Evolutionary conservation across 768 basidiomycete genomes (phyloP).

Genomic region (Lactarius quietus): DNA sequence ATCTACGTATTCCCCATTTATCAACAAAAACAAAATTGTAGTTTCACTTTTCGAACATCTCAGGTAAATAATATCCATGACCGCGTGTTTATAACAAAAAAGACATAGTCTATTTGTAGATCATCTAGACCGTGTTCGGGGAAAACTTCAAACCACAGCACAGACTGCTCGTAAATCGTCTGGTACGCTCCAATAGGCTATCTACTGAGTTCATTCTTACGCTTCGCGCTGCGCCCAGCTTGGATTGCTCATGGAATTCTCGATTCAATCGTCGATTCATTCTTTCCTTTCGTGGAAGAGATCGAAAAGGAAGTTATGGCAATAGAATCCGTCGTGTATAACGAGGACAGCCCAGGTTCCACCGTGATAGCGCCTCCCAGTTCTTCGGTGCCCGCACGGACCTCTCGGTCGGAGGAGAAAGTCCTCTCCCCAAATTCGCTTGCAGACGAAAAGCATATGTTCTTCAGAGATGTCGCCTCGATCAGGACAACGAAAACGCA

Average conservation of each 20-base stretch:
- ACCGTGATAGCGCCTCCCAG: constrained; percentile 7
- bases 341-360: constrained; percentile 24
- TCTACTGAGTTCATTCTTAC: neutral
- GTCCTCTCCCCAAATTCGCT: neutral
- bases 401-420: constrained; percentile 2
- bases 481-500: constrained; percentile 16
- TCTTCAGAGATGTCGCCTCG: constrained; percentile 16
- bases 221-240: constrained; percentile 43
- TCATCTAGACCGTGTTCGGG: constrained; percentile 73
- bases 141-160: constrained; percentile 62
- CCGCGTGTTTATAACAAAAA: constrained; percentile 16
- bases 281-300: constrained; percentile 79
- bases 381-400: neutral
- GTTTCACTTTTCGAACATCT: constrained; percentile 91
- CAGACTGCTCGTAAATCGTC: constrained; percentile 66
- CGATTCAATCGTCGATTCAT: constrained; percentile 92
- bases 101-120: constrained; percentile 38
- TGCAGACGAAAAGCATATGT: constrained; percentile 11
- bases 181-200: constrained; percentile 42
- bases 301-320: constrained; percentile 51
- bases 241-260: constrained; percentile 93
- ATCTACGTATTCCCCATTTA: neutral
- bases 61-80: constrained; percentile 37
- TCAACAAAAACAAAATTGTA: constrained; percentile 31
- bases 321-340: constrained; percentile 64